These are phyloP conservation scores for Hypoxylon fuscum DNA, from an alignment of 495 filamentous ascomycete species.

Conservation along the genomic window DNA sequence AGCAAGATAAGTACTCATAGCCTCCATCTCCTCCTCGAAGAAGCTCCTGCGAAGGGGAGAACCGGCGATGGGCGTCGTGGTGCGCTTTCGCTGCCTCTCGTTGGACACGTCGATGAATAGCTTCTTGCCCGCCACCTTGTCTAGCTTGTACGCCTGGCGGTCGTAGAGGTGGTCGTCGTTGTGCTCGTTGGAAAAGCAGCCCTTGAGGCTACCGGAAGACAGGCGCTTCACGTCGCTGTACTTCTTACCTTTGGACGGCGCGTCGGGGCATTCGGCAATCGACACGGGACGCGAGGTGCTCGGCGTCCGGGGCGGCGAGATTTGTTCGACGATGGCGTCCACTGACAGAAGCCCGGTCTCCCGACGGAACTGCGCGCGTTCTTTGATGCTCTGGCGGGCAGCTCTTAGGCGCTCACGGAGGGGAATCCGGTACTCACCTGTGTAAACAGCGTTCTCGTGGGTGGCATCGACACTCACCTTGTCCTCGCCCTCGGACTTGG, in stretches of 20 bases:
- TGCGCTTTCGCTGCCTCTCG: neutral
- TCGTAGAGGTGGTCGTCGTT: constrained; percentile 7
- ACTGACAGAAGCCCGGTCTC: neutral
- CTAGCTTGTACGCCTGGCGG: neutral
- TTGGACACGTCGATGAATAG: neutral
- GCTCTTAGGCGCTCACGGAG: constrained; percentile 8
- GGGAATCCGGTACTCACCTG: constrained; percentile 15
- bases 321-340: neutral
- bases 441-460: constrained; percentile 2
- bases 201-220: neutral
- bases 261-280: constrained; percentile 5
- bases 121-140: neutral
- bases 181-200: neutral
- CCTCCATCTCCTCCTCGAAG: neutral
- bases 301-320: neutral
- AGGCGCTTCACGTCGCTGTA: neutral
- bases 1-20: too few species aligned
- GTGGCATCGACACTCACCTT: neutral
- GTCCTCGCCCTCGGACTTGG: neutral
- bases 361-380: neutral
- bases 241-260: neutral
- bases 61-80: neutral
- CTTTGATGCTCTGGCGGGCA: neutral
- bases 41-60: constrained; percentile 15
- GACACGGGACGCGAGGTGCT: neutral